phyloP scores from a whole-genome alignment of 2,329 filamentous ascomycete genomes.

The Sarocladium kiliense region DNA sequence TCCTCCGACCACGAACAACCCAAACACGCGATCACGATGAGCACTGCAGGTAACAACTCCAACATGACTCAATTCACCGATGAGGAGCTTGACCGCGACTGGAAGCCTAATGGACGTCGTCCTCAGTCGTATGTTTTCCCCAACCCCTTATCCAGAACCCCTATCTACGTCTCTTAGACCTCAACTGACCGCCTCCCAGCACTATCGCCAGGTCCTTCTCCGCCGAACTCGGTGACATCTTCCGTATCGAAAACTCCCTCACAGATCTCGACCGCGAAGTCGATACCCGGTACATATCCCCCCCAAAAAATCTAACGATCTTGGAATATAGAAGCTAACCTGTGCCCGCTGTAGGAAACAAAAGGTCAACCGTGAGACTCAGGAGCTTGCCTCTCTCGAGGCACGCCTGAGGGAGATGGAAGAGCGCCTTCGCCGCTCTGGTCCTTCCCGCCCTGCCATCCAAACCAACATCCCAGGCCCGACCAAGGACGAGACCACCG shows the following conservation, averaged over 20 bases:
- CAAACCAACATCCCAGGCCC: conserved; percentile 20
- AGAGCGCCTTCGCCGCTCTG: conserved; percentile 55
- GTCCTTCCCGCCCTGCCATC: conserved; percentile 12
- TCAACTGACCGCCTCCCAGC: conserved; percentile 38
- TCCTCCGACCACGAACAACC: background rate
- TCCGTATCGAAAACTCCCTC: conserved; percentile 77
- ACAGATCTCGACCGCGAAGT: conserved; percentile 70
- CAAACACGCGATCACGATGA: background rate
- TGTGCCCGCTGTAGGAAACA: conserved; percentile 60
- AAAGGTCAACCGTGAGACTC: conserved; percentile 65
- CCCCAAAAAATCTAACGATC: background rate
- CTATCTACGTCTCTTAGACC: conserved; percentile 29
- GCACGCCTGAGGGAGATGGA: conserved; percentile 80
- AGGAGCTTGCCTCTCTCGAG: conserved; percentile 83
- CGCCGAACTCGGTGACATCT: conserved; percentile 78
- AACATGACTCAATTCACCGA: conserved; percentile 42
- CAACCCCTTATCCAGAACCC: conserved; percentile 48
- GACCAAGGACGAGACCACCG: conserved; percentile 11
- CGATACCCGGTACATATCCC: conserved; percentile 63
- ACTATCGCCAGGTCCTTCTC: conserved; percentile 87
- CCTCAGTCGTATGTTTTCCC: conserved; percentile 71
- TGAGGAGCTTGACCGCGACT: conserved; percentile 69
- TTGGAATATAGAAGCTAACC: background rate
- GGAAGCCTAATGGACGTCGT: conserved; percentile 71
- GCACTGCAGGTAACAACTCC: conserved; percentile 1